A percentile compares a stretch with the other conserved stretches of the same genome.
These are phyloP conservation scores for Cryomyces minteri DNA, from an alignment of 495 filamentous ascomycete genomes.

Conservation along the genomic window DNA sequence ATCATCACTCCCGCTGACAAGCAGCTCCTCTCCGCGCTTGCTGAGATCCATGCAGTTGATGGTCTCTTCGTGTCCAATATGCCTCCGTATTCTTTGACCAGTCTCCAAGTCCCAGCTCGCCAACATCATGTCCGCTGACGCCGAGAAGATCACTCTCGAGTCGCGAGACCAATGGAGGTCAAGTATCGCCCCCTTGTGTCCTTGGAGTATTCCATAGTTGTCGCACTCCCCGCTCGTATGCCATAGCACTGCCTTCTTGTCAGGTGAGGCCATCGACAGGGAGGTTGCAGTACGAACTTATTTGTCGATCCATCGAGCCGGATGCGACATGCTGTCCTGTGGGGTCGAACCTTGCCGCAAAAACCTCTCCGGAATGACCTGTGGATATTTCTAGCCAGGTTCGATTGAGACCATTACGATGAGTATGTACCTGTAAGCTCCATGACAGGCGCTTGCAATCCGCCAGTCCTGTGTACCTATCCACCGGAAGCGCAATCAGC, in stretches of 20 bases:
- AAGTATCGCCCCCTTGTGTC: slow-evolving; percentile 77
- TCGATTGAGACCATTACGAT: background rate
- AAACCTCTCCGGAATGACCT: slow-evolving; percentile 68
- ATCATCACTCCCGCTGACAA: slow-evolving; percentile 83
- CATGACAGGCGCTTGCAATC: slow-evolving; percentile 84
- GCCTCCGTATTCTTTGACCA: slow-evolving; percentile 69
- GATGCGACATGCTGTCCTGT: slow-evolving; percentile 79
- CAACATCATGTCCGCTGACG: slow-evolving; percentile 79
- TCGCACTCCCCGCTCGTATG: slow-evolving; percentile 78
- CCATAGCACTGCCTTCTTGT: slow-evolving; percentile 56
- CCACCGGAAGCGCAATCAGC: slow-evolving; percentile 11
- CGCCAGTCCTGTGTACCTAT: slow-evolving; percentile 68
- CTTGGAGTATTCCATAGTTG: slow-evolving; percentile 74
- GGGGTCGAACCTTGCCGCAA: slow-evolving; percentile 78
- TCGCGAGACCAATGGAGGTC: slow-evolving; percentile 96
- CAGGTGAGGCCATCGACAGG: background rate
- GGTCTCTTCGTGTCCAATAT: slow-evolving; percentile 84
- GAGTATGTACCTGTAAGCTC: slow-evolving; percentile 55
- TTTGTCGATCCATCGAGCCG: slow-evolving; percentile 84
- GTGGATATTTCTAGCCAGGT: background rate
- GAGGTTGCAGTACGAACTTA: slow-evolving; percentile 36
- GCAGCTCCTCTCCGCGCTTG: slow-evolving; percentile 71
- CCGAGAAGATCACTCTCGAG: slow-evolving; percentile 76
- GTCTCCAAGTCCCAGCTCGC: slow-evolving; percentile 92
- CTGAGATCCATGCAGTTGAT: slow-evolving; percentile 80